phyloP scores from a whole-genome alignment of 352 stramenopile species.

The Globisporangium barbulae region DNA sequence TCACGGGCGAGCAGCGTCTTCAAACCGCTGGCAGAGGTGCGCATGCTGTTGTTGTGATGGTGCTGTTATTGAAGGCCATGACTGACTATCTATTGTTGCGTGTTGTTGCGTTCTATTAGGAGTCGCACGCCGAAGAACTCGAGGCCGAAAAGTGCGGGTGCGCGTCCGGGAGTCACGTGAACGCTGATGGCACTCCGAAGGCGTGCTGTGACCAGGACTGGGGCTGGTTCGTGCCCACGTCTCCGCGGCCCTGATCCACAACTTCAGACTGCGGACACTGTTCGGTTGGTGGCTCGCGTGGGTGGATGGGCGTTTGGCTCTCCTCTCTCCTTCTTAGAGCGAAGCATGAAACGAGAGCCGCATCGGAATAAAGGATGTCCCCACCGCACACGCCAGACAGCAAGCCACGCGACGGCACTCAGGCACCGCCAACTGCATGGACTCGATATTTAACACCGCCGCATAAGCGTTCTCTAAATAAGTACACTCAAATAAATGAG shows the following conservation, averaged over 20 bases:
- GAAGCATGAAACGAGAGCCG: conserved; percentile 6
- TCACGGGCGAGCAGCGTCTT: conserved; percentile 40
- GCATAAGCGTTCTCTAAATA: background rate
- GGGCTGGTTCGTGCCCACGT: conserved; percentile 66
- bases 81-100: background rate
- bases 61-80: background rate
- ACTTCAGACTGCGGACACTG: no score
- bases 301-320: background rate
- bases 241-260: conserved; percentile 14
- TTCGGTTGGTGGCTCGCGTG: background rate
- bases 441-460: background rate
- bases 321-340: conserved; percentile 8
- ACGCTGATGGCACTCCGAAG: conserved; percentile 13
- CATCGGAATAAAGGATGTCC: background rate
- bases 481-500: background rate
- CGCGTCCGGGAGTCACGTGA: conserved; percentile 13
- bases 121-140: conserved; percentile 6
- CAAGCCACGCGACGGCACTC: background rate
- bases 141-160: conserved; percentile 23
- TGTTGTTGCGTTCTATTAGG: background rate
- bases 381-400: background rate
- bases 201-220: conserved; percentile 53
- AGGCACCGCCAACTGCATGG: background rate
- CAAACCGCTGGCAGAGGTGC: conserved; percentile 33
- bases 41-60: background rate